phyloP scores from a whole-genome alignment of 116 monocot species.

The Papilionanthe hybrid region DNA sequence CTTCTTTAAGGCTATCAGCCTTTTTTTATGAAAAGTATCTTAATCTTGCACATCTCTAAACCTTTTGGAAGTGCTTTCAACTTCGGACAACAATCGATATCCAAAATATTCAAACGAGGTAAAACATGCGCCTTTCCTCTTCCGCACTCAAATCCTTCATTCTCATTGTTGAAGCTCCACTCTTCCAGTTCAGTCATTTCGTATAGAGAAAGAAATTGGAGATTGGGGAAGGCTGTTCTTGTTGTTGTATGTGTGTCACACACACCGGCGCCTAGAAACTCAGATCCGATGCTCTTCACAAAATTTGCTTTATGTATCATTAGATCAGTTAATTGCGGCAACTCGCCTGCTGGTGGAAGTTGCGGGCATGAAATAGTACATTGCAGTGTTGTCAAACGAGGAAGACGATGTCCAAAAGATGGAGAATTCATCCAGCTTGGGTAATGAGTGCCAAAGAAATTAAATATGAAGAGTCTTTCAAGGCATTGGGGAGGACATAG shows the following conservation, averaged over 20 bases:
- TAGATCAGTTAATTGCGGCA: neutral
- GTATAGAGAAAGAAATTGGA: neutral
- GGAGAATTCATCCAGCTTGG: conserved; percentile 8
- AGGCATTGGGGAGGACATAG: conserved; percentile 8
- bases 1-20: neutral
- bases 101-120: neutral
- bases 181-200: neutral
- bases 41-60: neutral
- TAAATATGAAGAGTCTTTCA: neutral
- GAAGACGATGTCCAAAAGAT: neutral
- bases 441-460: conserved; percentile 2
- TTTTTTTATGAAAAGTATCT: neutral
- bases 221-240: conserved; percentile 1
- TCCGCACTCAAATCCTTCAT: neutral
- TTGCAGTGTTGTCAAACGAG: too few relatives aligned
- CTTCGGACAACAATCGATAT: neutral
- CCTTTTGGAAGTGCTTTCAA: neutral
- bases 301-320: neutral
- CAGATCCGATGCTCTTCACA: conserved; percentile 6
- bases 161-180: neutral
- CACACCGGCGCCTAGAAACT: conserved; percentile 4
- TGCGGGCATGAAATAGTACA: neutral
- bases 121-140: neutral
- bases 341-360: conserved; percentile 7
- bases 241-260: neutral